Percentiles rank a stretch among this genome's conserved stretches.
Conservation (phyloP, 2,329 filamentous ascomycete species). For the Phaeoacremonium minimum region DNA sequence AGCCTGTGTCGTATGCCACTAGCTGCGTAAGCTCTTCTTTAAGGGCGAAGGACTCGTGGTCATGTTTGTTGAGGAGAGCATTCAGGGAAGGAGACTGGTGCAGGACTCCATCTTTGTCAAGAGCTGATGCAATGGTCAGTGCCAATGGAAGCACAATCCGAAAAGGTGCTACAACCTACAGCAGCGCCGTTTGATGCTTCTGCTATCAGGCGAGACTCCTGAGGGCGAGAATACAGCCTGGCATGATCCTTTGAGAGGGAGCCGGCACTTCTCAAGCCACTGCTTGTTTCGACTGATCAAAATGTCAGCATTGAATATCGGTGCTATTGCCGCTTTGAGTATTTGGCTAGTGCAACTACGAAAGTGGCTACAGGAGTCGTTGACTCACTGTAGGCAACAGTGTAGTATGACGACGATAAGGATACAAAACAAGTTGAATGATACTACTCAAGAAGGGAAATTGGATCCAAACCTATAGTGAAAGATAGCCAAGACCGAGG, state of each 20-base stretch:
- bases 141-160: too few species aligned
- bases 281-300: background rate
- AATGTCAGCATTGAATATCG: slow-evolving; percentile 6
- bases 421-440: too few species aligned
- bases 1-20: slow-evolving; percentile 43
- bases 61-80: slow-evolving; percentile 2
- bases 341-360: too few species aligned
- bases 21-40: slow-evolving; percentile 31
- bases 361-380: too few species aligned
- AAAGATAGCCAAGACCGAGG: slow-evolving; percentile 33
- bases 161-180: slow-evolving; percentile 17
- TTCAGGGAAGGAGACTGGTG: slow-evolving; percentile 18
- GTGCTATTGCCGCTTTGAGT: slow-evolving; percentile 15
- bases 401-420: slow-evolving; percentile 11
- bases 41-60: slow-evolving; percentile 13
- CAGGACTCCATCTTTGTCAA: slow-evolving; percentile 17
- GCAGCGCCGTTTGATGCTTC: slow-evolving; percentile 21
- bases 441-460: too few species aligned
- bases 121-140: slow-evolving; percentile 13
- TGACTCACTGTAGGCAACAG: too few species aligned
- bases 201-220: slow-evolving; percentile 9
- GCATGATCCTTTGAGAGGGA: slow-evolving; percentile 10
- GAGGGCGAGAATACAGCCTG: slow-evolving; percentile 3
- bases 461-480: slow-evolving; percentile 48
- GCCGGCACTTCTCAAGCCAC: slow-evolving; percentile 9